Percentiles rank a stretch among this genome's conserved stretches.
Evolutionary conservation across 192 early-diverging fungal species (phyloP).

Genomic region (Ambispora gerdemannii): DNA sequence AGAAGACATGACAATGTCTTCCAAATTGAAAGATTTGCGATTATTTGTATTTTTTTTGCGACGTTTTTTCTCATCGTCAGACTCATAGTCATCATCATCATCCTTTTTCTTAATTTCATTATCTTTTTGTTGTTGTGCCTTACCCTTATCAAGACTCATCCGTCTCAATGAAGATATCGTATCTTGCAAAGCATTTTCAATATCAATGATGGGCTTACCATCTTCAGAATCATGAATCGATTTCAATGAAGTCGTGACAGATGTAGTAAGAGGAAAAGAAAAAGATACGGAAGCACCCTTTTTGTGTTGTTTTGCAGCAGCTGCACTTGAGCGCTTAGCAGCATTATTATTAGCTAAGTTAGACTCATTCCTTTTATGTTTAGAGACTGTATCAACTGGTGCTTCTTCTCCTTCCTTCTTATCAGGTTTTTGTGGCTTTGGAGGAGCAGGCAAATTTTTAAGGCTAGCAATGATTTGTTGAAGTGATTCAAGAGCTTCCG

Average conservation of each 20-base stretch:
- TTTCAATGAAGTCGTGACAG: slow-evolving; percentile 20
- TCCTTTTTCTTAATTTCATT: slow-evolving; percentile 26
- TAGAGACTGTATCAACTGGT: background rate
- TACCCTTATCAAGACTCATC: slow-evolving; percentile 34
- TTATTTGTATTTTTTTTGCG: slow-evolving; percentile 23
- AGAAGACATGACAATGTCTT: background rate
- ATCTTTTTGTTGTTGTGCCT: slow-evolving; percentile 35
- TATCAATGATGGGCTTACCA: slow-evolving; percentile 30
- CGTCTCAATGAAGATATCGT: slow-evolving; percentile 43
- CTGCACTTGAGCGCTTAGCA: slow-evolving; percentile 15
- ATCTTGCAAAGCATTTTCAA: slow-evolving; percentile 43
- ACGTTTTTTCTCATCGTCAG: slow-evolving; percentile 18
- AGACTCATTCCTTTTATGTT: slow-evolving; percentile 26
- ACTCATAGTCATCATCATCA: slow-evolving; percentile 15
- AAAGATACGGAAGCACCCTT: slow-evolving; percentile 32
- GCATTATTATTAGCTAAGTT: background rate
- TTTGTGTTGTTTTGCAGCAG: slow-evolving; percentile 24
- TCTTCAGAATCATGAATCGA: slow-evolving; percentile 29
- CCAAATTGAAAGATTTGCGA: slow-evolving; percentile 5
- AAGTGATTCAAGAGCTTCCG: slow-evolving; percentile 46
- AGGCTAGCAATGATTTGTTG: slow-evolving; percentile 55
- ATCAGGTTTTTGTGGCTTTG: slow-evolving; percentile 29
- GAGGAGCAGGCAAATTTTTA: slow-evolving; percentile 44
- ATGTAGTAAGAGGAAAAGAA: slow-evolving; percentile 29
- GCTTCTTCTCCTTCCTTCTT: slow-evolving; percentile 3